These are phyloP conservation scores for Metroxylon sagu DNA, from an alignment of 176 grass and related monocot genomes.

Conservation along the genomic window DNA sequence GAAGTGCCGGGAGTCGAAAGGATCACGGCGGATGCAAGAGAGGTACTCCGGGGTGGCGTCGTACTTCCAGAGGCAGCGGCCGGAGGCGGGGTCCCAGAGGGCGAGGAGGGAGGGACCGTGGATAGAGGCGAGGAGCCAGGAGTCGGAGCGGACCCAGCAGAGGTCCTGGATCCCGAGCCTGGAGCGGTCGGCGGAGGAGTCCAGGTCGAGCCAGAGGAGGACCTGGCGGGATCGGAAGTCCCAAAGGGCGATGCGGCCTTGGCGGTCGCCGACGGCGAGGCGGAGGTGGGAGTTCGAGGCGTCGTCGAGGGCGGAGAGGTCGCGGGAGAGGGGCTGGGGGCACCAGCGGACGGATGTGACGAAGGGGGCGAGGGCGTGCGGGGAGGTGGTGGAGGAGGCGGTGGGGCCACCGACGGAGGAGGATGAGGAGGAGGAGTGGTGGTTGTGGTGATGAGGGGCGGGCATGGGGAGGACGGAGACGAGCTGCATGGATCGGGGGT, in stretches of 20 bases:
- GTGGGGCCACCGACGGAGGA: conserved; percentile 25
- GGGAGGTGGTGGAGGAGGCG: conserved; percentile 13
- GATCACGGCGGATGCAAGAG: conserved; percentile 78
- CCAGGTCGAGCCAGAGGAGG: conserved; percentile 72
- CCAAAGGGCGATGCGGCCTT: conserved; percentile 88
- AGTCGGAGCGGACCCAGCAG: conserved; percentile 78
- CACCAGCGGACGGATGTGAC: conserved; percentile 41
- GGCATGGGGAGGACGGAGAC: conserved; percentile 90
- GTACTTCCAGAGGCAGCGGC: conserved; percentile 82
- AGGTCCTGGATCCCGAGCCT: conserved; percentile 73
- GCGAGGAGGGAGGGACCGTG: conserved; percentile 77
- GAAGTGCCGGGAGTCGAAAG: conserved; percentile 78
- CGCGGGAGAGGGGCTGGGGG: conserved; percentile 32
- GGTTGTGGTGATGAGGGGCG: conserved; percentile 32
- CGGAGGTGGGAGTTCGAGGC: conserved; percentile 49
- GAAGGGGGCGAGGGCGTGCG: conserved; percentile 33
- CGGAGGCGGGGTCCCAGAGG: conserved; percentile 60
- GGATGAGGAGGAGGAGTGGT: conserved; percentile 28
- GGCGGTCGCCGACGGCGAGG: conserved; percentile 69
- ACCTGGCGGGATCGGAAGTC: conserved; percentile 53
- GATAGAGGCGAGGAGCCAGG: conserved; percentile 77
- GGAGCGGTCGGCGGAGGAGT: conserved; percentile 31
- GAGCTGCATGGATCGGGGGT: conserved; percentile 90
- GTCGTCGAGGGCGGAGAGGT: conserved; percentile 34
- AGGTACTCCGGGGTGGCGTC: conserved; percentile 85